These are phyloP conservation scores for Antitrichia curtipendula DNA, from an alignment of 225 moss, liverwort and hornwort species.

Conservation along the genomic window DNA sequence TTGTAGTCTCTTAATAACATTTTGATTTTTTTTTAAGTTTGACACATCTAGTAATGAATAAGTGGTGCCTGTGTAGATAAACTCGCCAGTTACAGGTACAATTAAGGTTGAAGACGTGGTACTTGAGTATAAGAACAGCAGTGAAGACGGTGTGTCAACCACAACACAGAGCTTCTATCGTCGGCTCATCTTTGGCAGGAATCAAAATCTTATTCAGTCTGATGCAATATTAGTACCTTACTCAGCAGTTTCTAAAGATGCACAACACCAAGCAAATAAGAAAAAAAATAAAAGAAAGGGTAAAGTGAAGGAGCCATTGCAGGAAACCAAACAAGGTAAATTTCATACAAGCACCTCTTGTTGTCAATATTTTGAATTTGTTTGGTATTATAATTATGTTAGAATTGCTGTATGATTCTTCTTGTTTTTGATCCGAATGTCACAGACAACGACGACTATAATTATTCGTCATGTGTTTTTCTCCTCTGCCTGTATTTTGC, in stretches of 20 bases:
- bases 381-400: not conserved
- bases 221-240: constrained; percentile 65
- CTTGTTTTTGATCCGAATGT: not conserved
- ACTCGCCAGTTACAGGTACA: constrained; percentile 70
- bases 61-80: constrained; percentile 30
- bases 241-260: constrained; percentile 6
- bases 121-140: constrained; percentile 33
- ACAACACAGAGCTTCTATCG: constrained; percentile 42
- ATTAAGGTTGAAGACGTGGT: constrained; percentile 84
- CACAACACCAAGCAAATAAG: constrained; percentile 8
- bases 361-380: not conserved
- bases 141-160: constrained; percentile 8
- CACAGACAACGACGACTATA: not conserved
- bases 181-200: constrained; percentile 81
- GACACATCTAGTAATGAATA: not conserved
- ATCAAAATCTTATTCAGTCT: constrained; percentile 83
- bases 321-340: constrained; percentile 18
- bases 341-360: not conserved
- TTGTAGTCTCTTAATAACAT: not conserved
- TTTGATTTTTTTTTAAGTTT: not conserved
- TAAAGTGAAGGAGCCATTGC: constrained; percentile 29
- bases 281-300: constrained; percentile 50
- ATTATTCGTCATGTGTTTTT: not conserved
- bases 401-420: not conserved
- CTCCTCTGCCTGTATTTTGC: not conserved